Evolutionary conservation across 208 protist species (phyloP).

Genomic region (Leishmania amazonensis): DNA sequence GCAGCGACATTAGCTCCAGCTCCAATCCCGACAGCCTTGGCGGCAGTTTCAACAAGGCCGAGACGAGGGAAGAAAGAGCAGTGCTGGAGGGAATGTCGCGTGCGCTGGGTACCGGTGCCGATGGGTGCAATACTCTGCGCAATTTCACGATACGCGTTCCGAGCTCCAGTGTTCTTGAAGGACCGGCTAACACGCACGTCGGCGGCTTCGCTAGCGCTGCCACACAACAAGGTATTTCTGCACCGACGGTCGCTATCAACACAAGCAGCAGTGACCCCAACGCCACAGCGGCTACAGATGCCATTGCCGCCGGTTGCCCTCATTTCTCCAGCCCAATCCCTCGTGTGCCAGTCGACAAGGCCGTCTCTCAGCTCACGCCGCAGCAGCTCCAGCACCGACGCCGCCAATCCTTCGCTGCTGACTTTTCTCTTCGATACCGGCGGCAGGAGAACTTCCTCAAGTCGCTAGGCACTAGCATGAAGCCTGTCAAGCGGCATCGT

Average conservation of each 20-base stretch:
- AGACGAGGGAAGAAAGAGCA: not conserved
- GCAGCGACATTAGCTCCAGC: not conserved
- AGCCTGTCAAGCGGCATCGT: slow-evolving; percentile 17
- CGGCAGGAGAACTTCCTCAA: slow-evolving; percentile 34
- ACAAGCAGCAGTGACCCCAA: not conserved
- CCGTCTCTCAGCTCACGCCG: slow-evolving; percentile 7
- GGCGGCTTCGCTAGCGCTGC: not conserved
- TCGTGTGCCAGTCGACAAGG: not conserved
- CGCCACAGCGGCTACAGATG: not conserved
- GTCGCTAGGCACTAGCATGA: slow-evolving; percentile 25
- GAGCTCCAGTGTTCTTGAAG: not conserved
- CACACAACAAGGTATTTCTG: not conserved
- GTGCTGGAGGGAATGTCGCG: not conserved
- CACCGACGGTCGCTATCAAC: not conserved
- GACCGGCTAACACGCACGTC: not conserved
- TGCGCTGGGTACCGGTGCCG: not conserved
- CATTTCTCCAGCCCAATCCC: not conserved
- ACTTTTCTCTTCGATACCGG: slow-evolving; percentile 21
- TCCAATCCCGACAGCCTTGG: not conserved
- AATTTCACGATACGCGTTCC: not conserved
- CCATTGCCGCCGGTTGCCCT: not conserved
- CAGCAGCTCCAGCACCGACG: slow-evolving; percentile 20
- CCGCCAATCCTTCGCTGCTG: slow-evolving; percentile 17
- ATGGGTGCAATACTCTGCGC: not conserved
- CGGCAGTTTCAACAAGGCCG: not conserved